These are phyloP conservation scores for Polychytrium aggregatum DNA, from an alignment of 192 early-diverging fungal genomes.

Conservation along the genomic window DNA sequence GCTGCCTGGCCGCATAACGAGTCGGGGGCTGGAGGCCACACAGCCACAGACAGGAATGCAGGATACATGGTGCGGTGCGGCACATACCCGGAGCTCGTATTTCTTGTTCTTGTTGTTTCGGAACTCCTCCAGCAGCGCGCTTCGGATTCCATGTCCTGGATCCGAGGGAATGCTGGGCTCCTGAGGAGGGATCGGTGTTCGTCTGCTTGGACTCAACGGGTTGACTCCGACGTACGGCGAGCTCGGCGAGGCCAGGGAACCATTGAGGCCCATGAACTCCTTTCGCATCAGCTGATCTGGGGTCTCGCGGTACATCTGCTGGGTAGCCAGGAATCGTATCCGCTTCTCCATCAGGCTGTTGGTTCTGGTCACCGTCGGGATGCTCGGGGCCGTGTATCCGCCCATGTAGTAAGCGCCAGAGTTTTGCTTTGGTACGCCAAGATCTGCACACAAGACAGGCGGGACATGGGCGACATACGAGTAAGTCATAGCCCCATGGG, in stretches of 20 bases:
- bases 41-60: too few relatives aligned
- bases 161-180: slow-evolving; percentile 10
- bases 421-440: too few relatives aligned
- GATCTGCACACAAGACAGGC: too few relatives aligned
- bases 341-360: too few relatives aligned
- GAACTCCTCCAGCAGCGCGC: slow-evolving; percentile 90
- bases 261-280: slow-evolving; percentile 17
- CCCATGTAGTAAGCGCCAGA: too few relatives aligned
- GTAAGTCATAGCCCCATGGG: too few relatives aligned
- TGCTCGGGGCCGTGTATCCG: too few relatives aligned
- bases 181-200: neutral
- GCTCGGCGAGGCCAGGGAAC: slow-evolving; percentile 1
- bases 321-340: slow-evolving; percentile 19
- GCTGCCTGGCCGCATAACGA: neutral
- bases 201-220: neutral
- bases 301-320: too few relatives aligned
- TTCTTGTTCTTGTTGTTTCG: slow-evolving; percentile 94
- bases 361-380: too few relatives aligned
- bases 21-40: neutral
- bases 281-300: slow-evolving; percentile 45
- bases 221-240: too few relatives aligned
- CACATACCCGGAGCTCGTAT: slow-evolving; percentile 76
- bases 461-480: too few relatives aligned
- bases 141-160: slow-evolving; percentile 58
- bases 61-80: too few relatives aligned